Conservation (phyloP, 202 grass and related monocot genomes). For the Bolboschoenoplectus hybrid region DNA sequence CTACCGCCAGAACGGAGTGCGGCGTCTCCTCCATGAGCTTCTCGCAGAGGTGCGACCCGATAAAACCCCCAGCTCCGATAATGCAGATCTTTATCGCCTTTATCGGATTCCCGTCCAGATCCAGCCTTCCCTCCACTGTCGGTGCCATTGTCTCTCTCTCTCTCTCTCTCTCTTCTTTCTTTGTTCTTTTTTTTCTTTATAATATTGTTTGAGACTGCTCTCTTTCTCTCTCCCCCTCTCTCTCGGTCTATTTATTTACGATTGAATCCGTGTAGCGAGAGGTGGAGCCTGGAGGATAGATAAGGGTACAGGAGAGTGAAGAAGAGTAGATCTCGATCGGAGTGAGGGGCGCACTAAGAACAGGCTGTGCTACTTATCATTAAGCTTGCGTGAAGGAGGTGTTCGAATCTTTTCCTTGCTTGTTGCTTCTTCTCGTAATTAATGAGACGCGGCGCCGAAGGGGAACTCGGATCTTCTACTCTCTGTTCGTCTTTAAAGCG, state of each 20-base stretch:
- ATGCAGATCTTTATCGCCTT: constrained; percentile 82
- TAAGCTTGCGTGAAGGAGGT: neutral
- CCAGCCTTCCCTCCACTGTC: constrained; percentile 46
- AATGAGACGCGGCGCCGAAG: neutral
- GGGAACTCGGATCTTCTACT: constrained; percentile 23
- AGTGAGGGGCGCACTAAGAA: constrained; percentile 19
- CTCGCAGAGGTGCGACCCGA: constrained; percentile 97
- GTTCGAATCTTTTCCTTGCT: constrained; percentile 20
- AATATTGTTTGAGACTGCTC: constrained; percentile 1
- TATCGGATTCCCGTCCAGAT: constrained; percentile 84
- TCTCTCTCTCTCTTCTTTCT: constrained; percentile 10
- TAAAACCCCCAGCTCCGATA: constrained; percentile 96
- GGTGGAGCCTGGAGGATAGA: neutral
- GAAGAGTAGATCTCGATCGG: constrained; percentile 39
- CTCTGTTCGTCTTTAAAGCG: neutral
- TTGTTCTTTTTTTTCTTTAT: constrained; percentile 34
- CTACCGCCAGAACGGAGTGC: constrained; percentile 73
- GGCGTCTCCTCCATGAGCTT: constrained; percentile 87
- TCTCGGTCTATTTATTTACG: constrained; percentile 30
- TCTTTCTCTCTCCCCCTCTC: constrained; percentile 3
- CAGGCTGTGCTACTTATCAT: neutral
- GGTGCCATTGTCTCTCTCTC: constrained; percentile 39
- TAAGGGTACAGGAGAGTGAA: neutral
- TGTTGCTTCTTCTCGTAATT: neutral
- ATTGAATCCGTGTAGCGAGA: constrained; percentile 51